A percentile compares a stretch with the other conserved stretches of the same genome.
These are phyloP conservation scores for Drechslerella dactyloides DNA, from an alignment of 2,329 filamentous ascomycete genomes.

Conservation along the genomic window DNA sequence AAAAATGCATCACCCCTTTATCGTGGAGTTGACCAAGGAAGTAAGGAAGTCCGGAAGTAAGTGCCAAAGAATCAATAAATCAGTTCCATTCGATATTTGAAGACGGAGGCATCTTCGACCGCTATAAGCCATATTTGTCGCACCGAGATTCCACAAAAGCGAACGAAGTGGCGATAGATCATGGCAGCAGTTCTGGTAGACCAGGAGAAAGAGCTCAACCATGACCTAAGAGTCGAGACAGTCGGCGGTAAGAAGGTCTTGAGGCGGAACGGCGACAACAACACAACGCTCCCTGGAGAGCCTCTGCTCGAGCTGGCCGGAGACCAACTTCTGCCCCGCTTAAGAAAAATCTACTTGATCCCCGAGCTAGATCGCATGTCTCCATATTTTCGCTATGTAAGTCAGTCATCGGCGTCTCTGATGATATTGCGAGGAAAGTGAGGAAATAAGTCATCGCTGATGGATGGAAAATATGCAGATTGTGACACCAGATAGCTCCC, in stretches of 20 bases:
- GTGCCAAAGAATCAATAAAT: no score
- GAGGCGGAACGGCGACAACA: not conserved
- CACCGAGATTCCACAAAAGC: not conserved
- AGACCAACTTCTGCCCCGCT: not conserved
- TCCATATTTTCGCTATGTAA: not conserved
- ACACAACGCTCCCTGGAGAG: not conserved
- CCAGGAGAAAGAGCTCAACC: not conserved
- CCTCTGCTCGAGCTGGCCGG: slow-evolving; percentile 1
- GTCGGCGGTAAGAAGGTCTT: not conserved
- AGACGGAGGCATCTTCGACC: not conserved
- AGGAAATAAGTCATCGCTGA: not conserved
- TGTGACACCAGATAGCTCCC: slow-evolving; percentile 49
- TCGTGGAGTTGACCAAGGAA: no score
- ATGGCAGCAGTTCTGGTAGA: not conserved
- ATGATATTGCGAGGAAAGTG: not conserved
- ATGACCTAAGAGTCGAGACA: not conserved
- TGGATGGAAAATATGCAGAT: slow-evolving; percentile 45
- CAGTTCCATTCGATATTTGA: no score
- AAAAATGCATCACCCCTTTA: no score
- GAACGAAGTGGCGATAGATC: not conserved
- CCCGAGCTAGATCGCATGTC: slow-evolving; percentile 3
- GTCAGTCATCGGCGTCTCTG: not conserved
- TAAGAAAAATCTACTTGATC: not conserved
- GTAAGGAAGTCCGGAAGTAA: no score
- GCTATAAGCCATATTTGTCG: not conserved